Conservation (phyloP, 2,329 filamentous ascomycete species). For the Neofusicoccum sp. region DNA sequence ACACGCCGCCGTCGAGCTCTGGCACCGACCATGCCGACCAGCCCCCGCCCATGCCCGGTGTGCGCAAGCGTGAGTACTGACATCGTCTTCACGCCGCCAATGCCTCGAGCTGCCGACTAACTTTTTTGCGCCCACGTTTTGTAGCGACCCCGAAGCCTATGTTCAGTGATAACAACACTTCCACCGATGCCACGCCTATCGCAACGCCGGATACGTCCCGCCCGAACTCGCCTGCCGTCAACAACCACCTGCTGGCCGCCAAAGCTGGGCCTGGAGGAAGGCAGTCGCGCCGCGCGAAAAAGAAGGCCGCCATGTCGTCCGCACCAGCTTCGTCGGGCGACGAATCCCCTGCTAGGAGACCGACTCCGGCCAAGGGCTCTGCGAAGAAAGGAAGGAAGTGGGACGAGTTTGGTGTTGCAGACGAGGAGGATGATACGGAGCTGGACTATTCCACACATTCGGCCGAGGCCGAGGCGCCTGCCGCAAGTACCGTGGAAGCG, state of each 20-base stretch:
- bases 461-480: conserved; percentile 47
- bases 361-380: conserved; percentile 52
- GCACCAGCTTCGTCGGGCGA: conserved; percentile 78
- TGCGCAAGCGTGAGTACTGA: conserved; percentile 55
- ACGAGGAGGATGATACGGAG: conserved; percentile 74
- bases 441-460: conserved; percentile 82
- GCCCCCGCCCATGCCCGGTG: conserved; percentile 51
- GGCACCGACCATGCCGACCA: conserved; percentile 50
- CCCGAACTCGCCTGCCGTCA: conserved; percentile 68
- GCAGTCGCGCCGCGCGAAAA: conserved; percentile 76
- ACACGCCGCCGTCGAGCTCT: conserved; percentile 53
- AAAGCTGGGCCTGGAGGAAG: conserved; percentile 70
- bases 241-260: conserved; percentile 65
- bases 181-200: conserved; percentile 68
- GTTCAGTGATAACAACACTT: conserved; percentile 39
- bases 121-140: background rate
- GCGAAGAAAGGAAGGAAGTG: conserved; percentile 87
- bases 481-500: conserved; percentile 63
- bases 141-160: conserved; percentile 29
- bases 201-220: conserved; percentile 74
- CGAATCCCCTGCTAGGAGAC: conserved; percentile 59
- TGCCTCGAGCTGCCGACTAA: background rate
- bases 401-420: conserved; percentile 84
- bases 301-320: conserved; percentile 55
- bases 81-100: conserved; percentile 62